Evolutionary conservation across 176 grass and related monocot species (phyloP).

Genomic region (Cenchrus purpureus): DNA sequence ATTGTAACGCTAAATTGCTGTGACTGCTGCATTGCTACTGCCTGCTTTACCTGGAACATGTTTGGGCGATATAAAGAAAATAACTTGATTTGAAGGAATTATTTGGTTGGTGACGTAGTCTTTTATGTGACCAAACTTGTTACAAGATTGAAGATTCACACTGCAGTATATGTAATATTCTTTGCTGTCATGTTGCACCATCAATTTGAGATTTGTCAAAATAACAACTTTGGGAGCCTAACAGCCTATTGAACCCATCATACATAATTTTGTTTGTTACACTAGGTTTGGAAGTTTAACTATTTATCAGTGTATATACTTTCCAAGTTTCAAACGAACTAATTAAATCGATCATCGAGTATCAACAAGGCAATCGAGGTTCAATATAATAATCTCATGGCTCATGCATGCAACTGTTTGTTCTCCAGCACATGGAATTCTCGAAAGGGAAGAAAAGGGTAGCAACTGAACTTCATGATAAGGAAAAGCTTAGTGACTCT

Average conservation of each 20-base stretch:
- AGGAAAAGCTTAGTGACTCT: conserved; percentile 88
- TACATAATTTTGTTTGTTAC: conserved; percentile 5
- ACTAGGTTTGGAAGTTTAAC: neutral
- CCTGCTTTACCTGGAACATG: neutral
- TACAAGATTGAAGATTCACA: neutral
- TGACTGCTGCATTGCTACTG: no score
- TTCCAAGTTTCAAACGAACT: conserved; percentile 21
- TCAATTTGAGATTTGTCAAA: neutral
- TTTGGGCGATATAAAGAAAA: conserved; percentile 1
- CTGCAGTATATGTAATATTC: neutral
- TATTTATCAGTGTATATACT: neutral
- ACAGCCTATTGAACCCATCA: neutral
- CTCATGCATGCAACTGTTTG: conserved; percentile 42
- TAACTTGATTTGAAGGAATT: neutral
- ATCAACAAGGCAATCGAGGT: conserved; percentile 12
- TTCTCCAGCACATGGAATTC: conserved; percentile 70
- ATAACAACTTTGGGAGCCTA: neutral
- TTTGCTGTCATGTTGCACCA: neutral
- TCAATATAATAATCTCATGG: conserved; percentile 8
- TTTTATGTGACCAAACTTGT: neutral
- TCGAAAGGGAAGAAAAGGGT: conserved; percentile 87
- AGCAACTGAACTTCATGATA: conserved; percentile 65
- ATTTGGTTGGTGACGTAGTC: neutral
- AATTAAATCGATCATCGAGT: neutral
- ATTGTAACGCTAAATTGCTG: conserved; percentile 18